A percentile compares a stretch with the other conserved stretches of the same genome.
Conservation (phyloP, 2,329 filamentous ascomycete species). For the Penicillium occitanis region DNA sequence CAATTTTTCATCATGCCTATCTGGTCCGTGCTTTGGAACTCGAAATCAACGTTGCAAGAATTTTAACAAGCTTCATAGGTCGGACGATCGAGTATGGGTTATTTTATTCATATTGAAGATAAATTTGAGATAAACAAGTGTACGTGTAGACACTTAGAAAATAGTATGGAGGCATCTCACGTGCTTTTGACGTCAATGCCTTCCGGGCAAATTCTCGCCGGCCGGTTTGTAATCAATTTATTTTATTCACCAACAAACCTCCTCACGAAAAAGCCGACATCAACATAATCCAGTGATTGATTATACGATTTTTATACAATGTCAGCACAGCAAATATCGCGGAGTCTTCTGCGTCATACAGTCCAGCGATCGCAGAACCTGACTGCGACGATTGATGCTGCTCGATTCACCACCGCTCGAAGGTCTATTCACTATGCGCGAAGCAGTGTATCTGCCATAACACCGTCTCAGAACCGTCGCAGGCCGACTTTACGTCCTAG, state of each 20-base stretch:
- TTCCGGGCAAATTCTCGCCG: slow-evolving; percentile 7
- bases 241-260: neutral
- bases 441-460: slow-evolving; percentile 48
- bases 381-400: slow-evolving; percentile 24
- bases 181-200: slow-evolving; percentile 21
- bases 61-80: neutral
- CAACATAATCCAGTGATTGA: neutral
- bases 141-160: neutral
- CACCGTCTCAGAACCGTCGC: slow-evolving; percentile 48
- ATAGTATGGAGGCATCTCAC: slow-evolving; percentile 10
- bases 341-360: slow-evolving; percentile 34
- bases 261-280: neutral
- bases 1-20: neutral
- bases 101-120: neutral
- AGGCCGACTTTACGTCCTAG: slow-evolving; percentile 48
- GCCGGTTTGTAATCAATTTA: slow-evolving; percentile 18
- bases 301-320: slow-evolving; percentile 25
- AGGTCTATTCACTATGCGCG: slow-evolving; percentile 31
- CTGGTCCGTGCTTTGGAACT: neutral
- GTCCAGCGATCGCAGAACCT: slow-evolving; percentile 28
- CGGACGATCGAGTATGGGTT: no score
- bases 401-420: slow-evolving; percentile 28
- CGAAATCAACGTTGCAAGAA: neutral
- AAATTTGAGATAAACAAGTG: neutral
- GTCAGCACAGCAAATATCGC: slow-evolving; percentile 36